phyloP scores from a whole-genome alignment of 495 filamentous ascomycete species.

The Aspergillus cavernicola region DNA sequence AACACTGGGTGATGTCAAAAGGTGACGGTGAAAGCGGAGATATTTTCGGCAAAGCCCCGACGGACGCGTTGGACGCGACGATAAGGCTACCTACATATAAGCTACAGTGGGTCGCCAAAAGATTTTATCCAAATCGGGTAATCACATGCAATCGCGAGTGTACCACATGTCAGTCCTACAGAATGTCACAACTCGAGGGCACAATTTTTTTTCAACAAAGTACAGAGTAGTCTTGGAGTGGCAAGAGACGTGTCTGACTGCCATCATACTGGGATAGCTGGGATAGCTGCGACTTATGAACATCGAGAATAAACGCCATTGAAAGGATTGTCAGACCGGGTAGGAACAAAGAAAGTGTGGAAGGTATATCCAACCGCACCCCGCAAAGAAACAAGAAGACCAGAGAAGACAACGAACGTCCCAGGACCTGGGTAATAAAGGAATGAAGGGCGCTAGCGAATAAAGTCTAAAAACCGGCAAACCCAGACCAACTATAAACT shows the following conservation, averaged over 20 bases:
- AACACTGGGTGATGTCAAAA: background rate
- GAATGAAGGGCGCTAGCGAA: slow-evolving; percentile 2
- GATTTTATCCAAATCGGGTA: slow-evolving; percentile 15
- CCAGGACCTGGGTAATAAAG: background rate
- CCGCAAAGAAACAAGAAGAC: slow-evolving; percentile 2
- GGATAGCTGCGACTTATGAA: background rate
- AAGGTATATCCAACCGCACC: slow-evolving; percentile 12
- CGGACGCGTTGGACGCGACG: slow-evolving; percentile 20
- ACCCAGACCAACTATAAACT: slow-evolving; percentile 11
- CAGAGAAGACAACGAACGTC: slow-evolving; percentile 2
- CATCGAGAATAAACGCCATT: background rate
- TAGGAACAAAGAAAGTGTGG: slow-evolving; percentile 1
- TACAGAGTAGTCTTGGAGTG: background rate
- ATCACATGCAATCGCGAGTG: slow-evolving; percentile 7
- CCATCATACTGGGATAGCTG: no score
- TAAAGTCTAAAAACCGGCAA: slow-evolving; percentile 5
- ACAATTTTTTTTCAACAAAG: background rate
- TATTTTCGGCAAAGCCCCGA: background rate
- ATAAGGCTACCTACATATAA: background rate
- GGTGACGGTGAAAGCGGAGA: no score
- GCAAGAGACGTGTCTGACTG: background rate
- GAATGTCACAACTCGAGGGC: background rate
- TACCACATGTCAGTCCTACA: slow-evolving; percentile 1
- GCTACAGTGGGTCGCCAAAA: slow-evolving; percentile 5
- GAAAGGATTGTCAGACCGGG: background rate